Evolutionary conservation across 2,329 filamentous ascomycete genomes (phyloP), one percentile per base, ranked within the genome.

Genomic region (Aspergillus terreus): DNA sequence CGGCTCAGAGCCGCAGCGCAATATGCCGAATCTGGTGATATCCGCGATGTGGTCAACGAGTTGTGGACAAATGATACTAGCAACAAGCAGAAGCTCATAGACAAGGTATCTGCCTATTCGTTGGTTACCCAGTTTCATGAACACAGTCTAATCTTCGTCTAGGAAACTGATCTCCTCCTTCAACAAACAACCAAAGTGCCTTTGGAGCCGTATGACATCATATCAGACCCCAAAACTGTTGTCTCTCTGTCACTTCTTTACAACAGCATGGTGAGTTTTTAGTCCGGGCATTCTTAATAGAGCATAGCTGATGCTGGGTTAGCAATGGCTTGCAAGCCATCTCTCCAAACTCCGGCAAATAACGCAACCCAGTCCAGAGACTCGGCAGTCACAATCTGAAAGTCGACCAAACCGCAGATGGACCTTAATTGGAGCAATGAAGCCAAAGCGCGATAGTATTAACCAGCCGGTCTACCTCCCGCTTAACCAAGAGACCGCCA

Each of bases 311-410:
- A 61, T 45, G 19, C 6, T 19, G 41, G 45, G 52, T 15, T 45
- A 78, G 75, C 94, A 95, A 77, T 99, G 94, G 94, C 82, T 99
- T 33, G 85, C 88, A 17, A 86, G 86, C 60, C 94, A 92, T 72
- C 84, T 95, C 40, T 76, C 80, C n/a, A 80, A 88, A 51, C 78
- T 99, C 48, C 83, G 94, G 40, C 86, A 92, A 64, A 90, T 96
- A 63, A 92, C 89, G 17, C 78, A 81, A 82, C 83, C 35, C 84
- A 90, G 69, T 84, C 83, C 30, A 81, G 84, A 57, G 73, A 58
- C 64, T 9, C 73, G 65, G 50, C 71, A 64, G 23, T 68, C 66
- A 51, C 71, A 78, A 54, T 56, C 66, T 69, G 81, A 61, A 41
- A 69, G 62, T 27, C 62, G 68, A 10, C 67, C 70, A 27, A 85